Percentiles rank a stretch among this genome's conserved stretches.
These are phyloP conservation scores for Brassica nigra DNA, from an alignment of 345 rosid species.

Conservation along the genomic window DNA sequence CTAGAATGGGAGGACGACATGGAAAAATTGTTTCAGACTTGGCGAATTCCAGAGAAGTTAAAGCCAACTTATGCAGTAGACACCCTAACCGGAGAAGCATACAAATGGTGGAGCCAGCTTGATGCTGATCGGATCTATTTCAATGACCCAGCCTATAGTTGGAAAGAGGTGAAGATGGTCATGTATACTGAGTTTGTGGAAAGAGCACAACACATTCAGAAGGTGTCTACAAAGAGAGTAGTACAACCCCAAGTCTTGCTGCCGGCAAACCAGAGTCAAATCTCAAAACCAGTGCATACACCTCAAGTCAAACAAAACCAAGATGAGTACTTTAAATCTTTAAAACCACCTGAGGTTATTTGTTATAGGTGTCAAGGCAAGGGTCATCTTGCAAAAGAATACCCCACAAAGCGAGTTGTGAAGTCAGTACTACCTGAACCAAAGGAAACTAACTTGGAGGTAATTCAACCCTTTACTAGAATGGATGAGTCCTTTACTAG, in stretches of 20 bases:
- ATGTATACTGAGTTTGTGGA: background rate
- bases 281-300: too few relatives aligned
- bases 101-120: background rate
- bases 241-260: too few relatives aligned
- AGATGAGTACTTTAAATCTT: too few relatives aligned
- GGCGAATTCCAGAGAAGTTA: background rate
- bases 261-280: too few relatives aligned
- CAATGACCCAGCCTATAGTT: background rate
- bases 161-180: background rate
- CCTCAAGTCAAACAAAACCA: too few relatives aligned
- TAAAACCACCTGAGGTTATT: background rate
- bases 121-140: background rate
- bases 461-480: background rate
- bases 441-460: background rate
- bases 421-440: background rate
- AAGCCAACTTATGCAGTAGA: background rate
- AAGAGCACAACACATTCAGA: background rate
- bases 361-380: background rate
- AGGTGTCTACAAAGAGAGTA: too few relatives aligned
- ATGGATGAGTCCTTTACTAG: background rate
- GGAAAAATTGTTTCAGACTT: background rate
- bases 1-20: background rate
- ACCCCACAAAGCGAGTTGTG: background rate
- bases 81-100: background rate
- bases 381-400: background rate